Evolutionary conservation across 345 rosid species (phyloP), one percentile per base, ranked within the genome.

Genomic region (Noccaea bulbosa): DNA sequence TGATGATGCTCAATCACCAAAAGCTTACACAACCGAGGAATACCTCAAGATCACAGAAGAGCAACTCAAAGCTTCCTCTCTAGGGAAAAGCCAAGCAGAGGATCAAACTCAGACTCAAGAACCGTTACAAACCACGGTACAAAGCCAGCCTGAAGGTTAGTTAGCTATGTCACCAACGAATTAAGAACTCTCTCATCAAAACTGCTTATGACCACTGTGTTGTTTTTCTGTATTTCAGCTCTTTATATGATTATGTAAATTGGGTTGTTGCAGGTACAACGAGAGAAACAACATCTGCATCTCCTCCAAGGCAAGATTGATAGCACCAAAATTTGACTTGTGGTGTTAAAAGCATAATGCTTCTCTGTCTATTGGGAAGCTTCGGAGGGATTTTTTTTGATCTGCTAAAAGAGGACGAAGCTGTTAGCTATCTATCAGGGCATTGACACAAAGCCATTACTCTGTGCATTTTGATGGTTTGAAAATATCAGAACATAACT

Each of bases 11-110:
- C 68, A 82, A 10, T 67, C 82, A 59, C 79, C 70, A 62, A 74
- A 52, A 72, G 92, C 88, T 24, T 89, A 89, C 82, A 81, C 93
- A 4, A 83, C 82, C 1, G 96, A 94, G 65, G 97, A 86, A 38
- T 86, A 84, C 77, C 77, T 88, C 74, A 89, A 85, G 85, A 48
- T 89, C 64, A 88, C 96, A 1, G 95, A 94, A 67, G 95, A 88
- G 75, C 99, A 89, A 79, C 85, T 89, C 30, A 85, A 89, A 73
- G 84, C 93, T 78, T 63, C 79, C 1, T 57, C 81, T 20, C 20
- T 67, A 0, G 75, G 7, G 35, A 80, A 78, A 72, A 82, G 73
- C 71, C 79, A 75, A 15, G 27, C 47, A 7, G 86, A 79, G 68
- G 69, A 81, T 58, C 79, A 71, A 59, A 43, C 50, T 77, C 77